phyloP scores from a whole-genome alignment of 441 rosid genomes.

The Pelargonium australe region DNA sequence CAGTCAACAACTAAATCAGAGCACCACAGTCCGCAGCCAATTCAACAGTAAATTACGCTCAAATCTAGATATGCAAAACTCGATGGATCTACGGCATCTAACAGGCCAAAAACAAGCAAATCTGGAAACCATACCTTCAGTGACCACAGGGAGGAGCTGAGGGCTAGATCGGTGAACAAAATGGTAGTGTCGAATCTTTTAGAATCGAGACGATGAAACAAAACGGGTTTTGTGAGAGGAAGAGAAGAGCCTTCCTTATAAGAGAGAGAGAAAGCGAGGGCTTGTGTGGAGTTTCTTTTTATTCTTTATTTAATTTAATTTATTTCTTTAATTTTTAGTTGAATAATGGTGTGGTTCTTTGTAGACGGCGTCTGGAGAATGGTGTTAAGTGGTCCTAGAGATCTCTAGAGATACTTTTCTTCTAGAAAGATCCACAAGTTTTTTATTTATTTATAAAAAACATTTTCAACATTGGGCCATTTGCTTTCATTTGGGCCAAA shows the following conservation, averaged over 20 bases:
- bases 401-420: not conserved
- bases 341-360: no score
- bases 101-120: not conserved
- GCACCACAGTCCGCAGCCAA: slow-evolving; percentile 2
- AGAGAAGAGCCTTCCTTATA: not conserved
- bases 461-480: not conserved
- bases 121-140: not conserved
- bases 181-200: no score
- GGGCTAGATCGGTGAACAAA: not conserved
- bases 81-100: slow-evolving; percentile 1
- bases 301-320: no score
- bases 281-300: not conserved
- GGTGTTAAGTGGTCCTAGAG: not conserved
- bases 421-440: slow-evolving; percentile 2
- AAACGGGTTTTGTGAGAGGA: not conserved
- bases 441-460: not conserved
- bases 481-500: not conserved
- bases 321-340: no score
- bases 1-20: not conserved
- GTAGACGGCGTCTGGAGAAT: no score
- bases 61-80: not conserved
- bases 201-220: no score
- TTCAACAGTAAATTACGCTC: not conserved
- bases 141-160: not conserved
- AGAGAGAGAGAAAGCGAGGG: not conserved